phyloP scores from a whole-genome alignment of 495 filamentous ascomycete species.

The Aspergillus haitiensis region DNA sequence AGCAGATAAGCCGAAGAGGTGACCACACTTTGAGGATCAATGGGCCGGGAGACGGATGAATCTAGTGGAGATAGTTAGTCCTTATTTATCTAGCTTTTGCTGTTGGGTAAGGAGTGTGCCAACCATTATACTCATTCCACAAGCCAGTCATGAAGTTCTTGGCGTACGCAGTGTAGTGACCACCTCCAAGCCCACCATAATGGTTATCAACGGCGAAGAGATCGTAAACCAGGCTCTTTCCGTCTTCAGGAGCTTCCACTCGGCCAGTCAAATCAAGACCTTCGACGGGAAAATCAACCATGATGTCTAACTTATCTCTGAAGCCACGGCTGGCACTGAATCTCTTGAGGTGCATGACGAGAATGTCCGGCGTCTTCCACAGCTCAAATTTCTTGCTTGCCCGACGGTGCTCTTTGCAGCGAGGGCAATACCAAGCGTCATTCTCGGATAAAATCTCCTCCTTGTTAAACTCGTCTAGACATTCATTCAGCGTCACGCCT shows the following conservation, averaged over 20 bases:
- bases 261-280: slow-evolving; percentile 76
- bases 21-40: slow-evolving; percentile 56
- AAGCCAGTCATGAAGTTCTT: slow-evolving; percentile 80
- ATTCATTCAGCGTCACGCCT: slow-evolving; percentile 85
- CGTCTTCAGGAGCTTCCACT: slow-evolving; percentile 74
- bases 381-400: slow-evolving; percentile 96
- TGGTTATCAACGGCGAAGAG: slow-evolving; percentile 94
- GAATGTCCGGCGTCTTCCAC: slow-evolving; percentile 93
- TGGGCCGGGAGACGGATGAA: slow-evolving; percentile 57
- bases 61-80: slow-evolving; percentile 52
- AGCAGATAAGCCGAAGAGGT: slow-evolving; percentile 81
- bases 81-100: slow-evolving; percentile 3
- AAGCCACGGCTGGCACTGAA: slow-evolving; percentile 75
- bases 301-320: slow-evolving; percentile 84
- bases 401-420: slow-evolving; percentile 88
- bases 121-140: slow-evolving; percentile 98
- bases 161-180: slow-evolving; percentile 92
- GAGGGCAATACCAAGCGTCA: slow-evolving; percentile 94
- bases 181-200: slow-evolving; percentile 85
- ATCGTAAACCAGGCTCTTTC: slow-evolving; percentile 82
- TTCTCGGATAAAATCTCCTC: slow-evolving; percentile 89
- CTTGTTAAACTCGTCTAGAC: slow-evolving; percentile 87
- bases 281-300: slow-evolving; percentile 91
- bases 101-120: slow-evolving; percentile 7
- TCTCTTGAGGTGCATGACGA: slow-evolving; percentile 92